These are phyloP conservation scores for Diplodia seriata DNA, from an alignment of 2,329 filamentous ascomycete genomes.

Conservation along the genomic window DNA sequence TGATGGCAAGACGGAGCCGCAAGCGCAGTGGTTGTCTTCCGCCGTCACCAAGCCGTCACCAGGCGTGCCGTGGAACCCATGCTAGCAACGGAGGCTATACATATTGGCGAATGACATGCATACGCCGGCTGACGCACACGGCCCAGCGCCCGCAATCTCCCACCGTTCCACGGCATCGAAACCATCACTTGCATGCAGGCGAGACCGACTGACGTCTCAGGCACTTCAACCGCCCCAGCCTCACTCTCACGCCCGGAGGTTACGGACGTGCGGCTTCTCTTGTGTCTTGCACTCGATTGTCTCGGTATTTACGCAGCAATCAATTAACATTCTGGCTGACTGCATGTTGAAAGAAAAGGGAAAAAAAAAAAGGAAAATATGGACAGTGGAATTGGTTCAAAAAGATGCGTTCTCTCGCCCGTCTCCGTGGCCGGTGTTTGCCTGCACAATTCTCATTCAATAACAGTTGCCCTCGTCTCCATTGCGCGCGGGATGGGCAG, in stretches of 20 bases:
- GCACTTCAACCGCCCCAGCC: no score
- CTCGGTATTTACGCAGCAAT: not conserved
- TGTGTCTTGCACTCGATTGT: not conserved
- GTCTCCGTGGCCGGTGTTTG: not conserved
- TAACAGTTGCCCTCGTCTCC: not conserved
- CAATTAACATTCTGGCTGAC: not conserved
- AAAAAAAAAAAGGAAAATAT: not conserved
- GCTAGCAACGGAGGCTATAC: no score
- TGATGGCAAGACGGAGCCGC: not conserved
- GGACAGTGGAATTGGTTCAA: not conserved
- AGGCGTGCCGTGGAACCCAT: not conserved
- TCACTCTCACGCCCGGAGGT: no score
- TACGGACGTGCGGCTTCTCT: not conserved
- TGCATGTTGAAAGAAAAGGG: not conserved
- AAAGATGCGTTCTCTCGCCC: not conserved
- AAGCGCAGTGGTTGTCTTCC: not conserved
- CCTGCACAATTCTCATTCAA: conserved; percentile 5
- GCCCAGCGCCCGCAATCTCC: not conserved
- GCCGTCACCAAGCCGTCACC: not conserved
- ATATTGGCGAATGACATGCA: not conserved
- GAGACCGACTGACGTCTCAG: no score
- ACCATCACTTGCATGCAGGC: no score
- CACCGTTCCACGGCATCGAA: no score
- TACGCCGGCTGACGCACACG: not conserved
- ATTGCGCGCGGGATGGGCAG: not conserved